Evolutionary conservation across 441 rosid species (phyloP).

Genomic region (Croton laevigatus): DNA sequence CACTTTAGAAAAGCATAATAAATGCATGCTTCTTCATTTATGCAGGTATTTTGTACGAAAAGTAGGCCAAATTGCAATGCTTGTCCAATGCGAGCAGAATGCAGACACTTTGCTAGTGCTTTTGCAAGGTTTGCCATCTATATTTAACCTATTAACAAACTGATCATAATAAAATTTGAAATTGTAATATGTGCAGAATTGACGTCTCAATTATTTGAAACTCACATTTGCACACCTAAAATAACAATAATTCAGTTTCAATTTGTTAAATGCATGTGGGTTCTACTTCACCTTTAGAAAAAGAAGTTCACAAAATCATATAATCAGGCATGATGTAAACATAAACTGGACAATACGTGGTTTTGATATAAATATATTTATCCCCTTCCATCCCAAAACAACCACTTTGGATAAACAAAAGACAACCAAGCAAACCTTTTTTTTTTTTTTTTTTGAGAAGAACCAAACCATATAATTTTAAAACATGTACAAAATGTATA

Average conservation of each 20-base stretch:
- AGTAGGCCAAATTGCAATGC: constrained; percentile 96
- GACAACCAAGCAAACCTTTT: no score
- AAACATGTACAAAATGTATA: constrained; percentile 7
- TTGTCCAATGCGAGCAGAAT: constrained; percentile 98
- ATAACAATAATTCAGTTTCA: background rate
- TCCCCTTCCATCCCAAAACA: background rate
- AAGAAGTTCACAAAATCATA: background rate
- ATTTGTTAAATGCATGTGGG: background rate
- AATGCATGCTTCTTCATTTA: constrained; percentile 25
- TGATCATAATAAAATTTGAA: background rate
- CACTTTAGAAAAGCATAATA: constrained; percentile 19
- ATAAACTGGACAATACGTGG: background rate
- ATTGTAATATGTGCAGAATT: background rate
- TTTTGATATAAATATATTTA: background rate
- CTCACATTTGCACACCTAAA: background rate
- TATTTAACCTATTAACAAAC: constrained; percentile 4
- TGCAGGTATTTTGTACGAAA: constrained; percentile 98
- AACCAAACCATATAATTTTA: constrained; percentile 10
- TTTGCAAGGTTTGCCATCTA: constrained; percentile 76
- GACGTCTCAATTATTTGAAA: background rate
- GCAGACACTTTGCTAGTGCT: constrained; percentile 99
- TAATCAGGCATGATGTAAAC: background rate
- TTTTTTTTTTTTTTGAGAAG: no score
- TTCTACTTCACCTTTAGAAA: background rate
- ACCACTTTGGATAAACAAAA: no score